A percentile compares a stretch with the other conserved stretches of the same genome.
Conservation (phyloP, 139 green algal genomes). For the Tetradesmus obliquus region DNA sequence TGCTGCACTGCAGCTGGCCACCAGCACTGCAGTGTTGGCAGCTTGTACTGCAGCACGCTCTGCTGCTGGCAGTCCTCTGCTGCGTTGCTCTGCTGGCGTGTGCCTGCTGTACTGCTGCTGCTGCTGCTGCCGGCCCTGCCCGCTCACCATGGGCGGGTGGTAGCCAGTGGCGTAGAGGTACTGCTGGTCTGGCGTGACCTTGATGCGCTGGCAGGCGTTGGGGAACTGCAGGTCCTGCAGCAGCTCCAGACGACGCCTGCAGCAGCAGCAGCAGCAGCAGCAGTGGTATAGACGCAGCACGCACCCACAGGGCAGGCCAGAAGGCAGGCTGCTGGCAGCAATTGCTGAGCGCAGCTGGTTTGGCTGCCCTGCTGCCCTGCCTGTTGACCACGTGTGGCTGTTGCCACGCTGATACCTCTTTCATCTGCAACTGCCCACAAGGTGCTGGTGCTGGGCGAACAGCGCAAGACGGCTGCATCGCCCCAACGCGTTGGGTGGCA, state of each 20-base stretch:
- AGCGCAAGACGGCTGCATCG: no score
- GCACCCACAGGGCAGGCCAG: not conserved
- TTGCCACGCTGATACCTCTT: no score
- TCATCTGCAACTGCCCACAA: no score
- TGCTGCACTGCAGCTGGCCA: not conserved
- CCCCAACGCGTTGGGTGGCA: no score
- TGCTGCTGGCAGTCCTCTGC: not conserved
- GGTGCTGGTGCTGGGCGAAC: no score
- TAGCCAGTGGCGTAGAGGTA: constrained; percentile 91
- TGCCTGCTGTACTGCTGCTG: not conserved
- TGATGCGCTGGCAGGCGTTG: constrained; percentile 85
- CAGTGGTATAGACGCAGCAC: not conserved
- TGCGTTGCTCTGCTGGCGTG: not conserved
- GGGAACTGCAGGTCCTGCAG: constrained; percentile 95
- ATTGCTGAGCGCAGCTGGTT: not conserved
- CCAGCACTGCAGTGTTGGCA: not conserved
- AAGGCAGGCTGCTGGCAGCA: no score
- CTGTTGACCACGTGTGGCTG: no score
- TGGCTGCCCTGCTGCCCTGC: no score
- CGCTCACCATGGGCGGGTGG: constrained; percentile 70
- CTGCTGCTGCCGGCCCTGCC: not conserved
- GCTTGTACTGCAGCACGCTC: not conserved
- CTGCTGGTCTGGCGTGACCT: constrained; percentile 87
- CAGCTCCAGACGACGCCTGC: constrained; percentile 85
- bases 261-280: not conserved